A percentile compares a stretch with the other conserved stretches of the same genome.
Evolutionary conservation across 768 basidiomycete genomes (phyloP).

Genomic region (Crassisporium funariophilum): DNA sequence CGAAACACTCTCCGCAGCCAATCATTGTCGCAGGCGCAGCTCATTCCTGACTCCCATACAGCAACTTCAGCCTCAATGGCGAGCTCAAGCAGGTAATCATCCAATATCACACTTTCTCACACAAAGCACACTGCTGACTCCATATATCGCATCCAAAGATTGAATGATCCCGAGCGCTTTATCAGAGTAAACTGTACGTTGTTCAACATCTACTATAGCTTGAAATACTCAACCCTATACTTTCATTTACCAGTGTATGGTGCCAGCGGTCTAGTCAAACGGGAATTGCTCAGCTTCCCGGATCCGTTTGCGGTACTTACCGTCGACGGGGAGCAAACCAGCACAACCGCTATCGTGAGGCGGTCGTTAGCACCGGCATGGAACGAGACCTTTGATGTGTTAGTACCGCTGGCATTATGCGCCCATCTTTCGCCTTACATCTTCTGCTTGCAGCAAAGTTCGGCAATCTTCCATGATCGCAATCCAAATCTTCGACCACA

Average conservation of each 20-base stretch:
- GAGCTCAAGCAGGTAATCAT: conserved; percentile 34
- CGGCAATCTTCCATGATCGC: conserved; percentile 73
- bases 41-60: not conserved
- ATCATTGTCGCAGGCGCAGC: not conserved
- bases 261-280: conserved; percentile 73
- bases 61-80: conserved; percentile 20
- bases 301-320: conserved; percentile 90
- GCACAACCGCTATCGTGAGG: conserved; percentile 73
- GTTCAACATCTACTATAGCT: conserved; percentile 4
- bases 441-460: conserved; percentile 52
- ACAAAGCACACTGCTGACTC: conserved; percentile 5
- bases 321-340: conserved; percentile 82
- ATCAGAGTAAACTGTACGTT: conserved; percentile 54
- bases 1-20: conserved; percentile 3
- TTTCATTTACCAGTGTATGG: conserved; percentile 58
- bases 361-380: conserved; percentile 73
- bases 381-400: conserved; percentile 89
- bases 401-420: conserved; percentile 29
- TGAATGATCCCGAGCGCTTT: conserved; percentile 48
- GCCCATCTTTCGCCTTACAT: conserved; percentile 9
- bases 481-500: conserved; percentile 90
- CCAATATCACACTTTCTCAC: conserved; percentile 4
- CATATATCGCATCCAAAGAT: conserved; percentile 30
- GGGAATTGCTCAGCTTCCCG: conserved; percentile 78
- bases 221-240: conserved; percentile 2